phyloP scores from a whole-genome alignment of 306 rosid species.

The Glycyrrhiza uralensis region DNA sequence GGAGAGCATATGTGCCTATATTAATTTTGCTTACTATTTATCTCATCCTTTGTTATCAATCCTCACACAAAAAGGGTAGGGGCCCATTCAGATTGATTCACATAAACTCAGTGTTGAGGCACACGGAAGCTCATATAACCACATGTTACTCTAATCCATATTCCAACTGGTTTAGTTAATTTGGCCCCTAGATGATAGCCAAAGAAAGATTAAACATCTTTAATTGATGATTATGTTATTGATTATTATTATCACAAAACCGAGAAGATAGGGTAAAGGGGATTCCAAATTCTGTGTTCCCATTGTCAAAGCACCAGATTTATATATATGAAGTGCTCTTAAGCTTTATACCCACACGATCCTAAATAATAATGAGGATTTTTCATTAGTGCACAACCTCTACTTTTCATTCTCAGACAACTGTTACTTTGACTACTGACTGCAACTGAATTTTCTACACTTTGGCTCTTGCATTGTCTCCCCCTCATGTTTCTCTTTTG shows the following conservation, averaged over 20 bases:
- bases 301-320: slow-evolving; percentile 20
- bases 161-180: slow-evolving; percentile 12
- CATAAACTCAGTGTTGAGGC: slow-evolving; percentile 2
- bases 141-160: slow-evolving; percentile 29
- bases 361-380: slow-evolving; percentile 12
- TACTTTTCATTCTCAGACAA: slow-evolving; percentile 29
- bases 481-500: not conserved
- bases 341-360: slow-evolving; percentile 4
- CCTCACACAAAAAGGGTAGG: slow-evolving; percentile 8
- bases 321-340: slow-evolving; percentile 24
- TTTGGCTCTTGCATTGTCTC: not conserved
- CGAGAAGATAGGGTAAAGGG: slow-evolving; percentile 24
- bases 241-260: slow-evolving; percentile 15
- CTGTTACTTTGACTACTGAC: slow-evolving; percentile 12
- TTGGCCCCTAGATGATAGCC: slow-evolving; percentile 10
- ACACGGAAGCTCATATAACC: slow-evolving; percentile 29
- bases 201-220: slow-evolving; percentile 16
- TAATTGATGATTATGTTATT: slow-evolving; percentile 26
- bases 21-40: not conserved
- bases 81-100: slow-evolving; percentile 27
- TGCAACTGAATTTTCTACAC: slow-evolving; percentile 1
- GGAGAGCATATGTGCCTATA: slow-evolving; percentile 1
- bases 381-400: slow-evolving; percentile 6
- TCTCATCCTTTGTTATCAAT: slow-evolving; percentile 3
- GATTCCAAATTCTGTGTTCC: slow-evolving; percentile 35